phyloP scores from a whole-genome alignment of 73 alveolate species.

The Paramecium sexaurelia region DNA sequence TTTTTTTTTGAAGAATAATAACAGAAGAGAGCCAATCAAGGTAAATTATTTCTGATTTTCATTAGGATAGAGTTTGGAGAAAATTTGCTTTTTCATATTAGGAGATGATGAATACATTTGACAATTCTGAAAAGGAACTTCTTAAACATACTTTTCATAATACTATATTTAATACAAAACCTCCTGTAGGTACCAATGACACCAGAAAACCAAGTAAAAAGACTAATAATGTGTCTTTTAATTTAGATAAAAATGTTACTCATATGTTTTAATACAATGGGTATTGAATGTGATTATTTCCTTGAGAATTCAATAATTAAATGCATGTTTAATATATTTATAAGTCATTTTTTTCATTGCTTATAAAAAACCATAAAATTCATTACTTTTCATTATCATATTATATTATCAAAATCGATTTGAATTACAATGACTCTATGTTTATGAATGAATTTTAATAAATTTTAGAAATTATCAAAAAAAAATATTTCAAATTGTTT shows the following conservation, averaged over 20 bases:
- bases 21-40: neutral
- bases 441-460: too few relatives aligned
- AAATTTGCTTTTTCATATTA: slow-evolving; percentile 24
- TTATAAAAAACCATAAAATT: too few relatives aligned
- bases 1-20: slow-evolving; percentile 5
- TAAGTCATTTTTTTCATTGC: neutral
- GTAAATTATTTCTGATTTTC: neutral
- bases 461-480: too few relatives aligned
- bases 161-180: slow-evolving; percentile 21
- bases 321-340: neutral
- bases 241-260: slow-evolving; percentile 39
- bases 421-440: too few relatives aligned
- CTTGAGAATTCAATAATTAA: neutral
- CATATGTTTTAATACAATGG: slow-evolving; percentile 28
- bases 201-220: slow-evolving; percentile 7
- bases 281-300: neutral
- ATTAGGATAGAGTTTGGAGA: slow-evolving; percentile 20
- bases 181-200: neutral
- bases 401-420: too few relatives aligned
- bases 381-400: too few relatives aligned
- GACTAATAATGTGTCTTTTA: neutral
- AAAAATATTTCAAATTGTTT: too few relatives aligned
- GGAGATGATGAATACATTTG: slow-evolving; percentile 11
- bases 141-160: slow-evolving; percentile 34
- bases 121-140: slow-evolving; percentile 6